Evolutionary conservation across 352 stramenopile species (phyloP).

Genomic region (Pythium biforme): DNA sequence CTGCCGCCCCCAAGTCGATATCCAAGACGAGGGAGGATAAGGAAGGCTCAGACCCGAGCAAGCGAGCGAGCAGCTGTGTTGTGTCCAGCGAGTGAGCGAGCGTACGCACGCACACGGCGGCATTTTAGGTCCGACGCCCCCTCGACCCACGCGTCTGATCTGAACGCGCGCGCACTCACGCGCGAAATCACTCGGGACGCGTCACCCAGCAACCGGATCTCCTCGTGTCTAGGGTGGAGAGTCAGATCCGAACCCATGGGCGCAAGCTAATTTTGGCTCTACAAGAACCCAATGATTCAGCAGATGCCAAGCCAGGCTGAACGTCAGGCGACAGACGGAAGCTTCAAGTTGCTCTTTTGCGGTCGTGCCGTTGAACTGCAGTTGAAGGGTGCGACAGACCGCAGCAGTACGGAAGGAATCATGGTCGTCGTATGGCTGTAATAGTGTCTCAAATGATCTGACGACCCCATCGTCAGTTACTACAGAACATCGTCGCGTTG

Average conservation of each 20-base stretch:
- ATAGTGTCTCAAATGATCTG: slow-evolving; percentile 5
- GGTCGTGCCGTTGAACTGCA: background rate
- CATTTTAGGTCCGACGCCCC: background rate
- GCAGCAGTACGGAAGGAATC: background rate
- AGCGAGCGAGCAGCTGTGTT: background rate
- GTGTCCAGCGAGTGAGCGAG: too few relatives aligned
- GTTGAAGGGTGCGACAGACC: background rate
- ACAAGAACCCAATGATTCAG: background rate
- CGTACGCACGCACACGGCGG: too few relatives aligned
- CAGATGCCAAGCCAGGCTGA: too few relatives aligned
- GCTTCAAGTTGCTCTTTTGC: slow-evolving; percentile 1
- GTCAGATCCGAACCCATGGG: slow-evolving; percentile 8
- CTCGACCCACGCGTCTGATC: slow-evolving; percentile 16
- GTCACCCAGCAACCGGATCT: background rate
- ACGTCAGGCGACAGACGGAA: background rate
- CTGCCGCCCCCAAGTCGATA: too few relatives aligned
- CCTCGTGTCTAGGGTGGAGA: background rate
- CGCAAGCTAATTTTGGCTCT: slow-evolving; percentile 3
- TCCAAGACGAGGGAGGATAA: background rate
- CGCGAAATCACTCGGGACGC: background rate
- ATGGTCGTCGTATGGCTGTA: background rate
- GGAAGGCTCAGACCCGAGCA: background rate
- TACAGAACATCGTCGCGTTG: slow-evolving; percentile 14
- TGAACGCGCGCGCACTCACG: background rate
- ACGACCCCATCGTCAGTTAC: background rate